These are phyloP conservation scores for Russula sp. DNA, from an alignment of 768 basidiomycete genomes.

Conservation along the genomic window DNA sequence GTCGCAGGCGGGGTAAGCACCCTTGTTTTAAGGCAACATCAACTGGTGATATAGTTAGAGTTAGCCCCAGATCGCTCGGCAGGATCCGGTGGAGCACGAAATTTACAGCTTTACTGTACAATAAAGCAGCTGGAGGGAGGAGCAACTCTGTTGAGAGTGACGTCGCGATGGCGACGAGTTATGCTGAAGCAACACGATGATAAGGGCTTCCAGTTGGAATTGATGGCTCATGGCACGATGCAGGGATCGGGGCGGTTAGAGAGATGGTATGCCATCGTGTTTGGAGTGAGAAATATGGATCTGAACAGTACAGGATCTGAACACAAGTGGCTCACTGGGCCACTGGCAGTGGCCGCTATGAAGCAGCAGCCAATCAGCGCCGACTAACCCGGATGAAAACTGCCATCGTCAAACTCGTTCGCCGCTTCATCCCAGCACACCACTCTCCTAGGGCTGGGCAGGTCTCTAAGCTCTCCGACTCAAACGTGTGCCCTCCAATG, in stretches of 20 bases:
- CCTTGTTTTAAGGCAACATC: not conserved
- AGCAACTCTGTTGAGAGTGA: not conserved
- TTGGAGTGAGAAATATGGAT: not conserved
- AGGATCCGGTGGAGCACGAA: not conserved
- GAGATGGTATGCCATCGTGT: slow-evolving; percentile 8
- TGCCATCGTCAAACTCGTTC: slow-evolving; percentile 67
- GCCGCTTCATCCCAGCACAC: slow-evolving; percentile 78
- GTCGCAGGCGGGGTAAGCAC: not conserved
- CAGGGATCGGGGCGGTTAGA: not conserved
- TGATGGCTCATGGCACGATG: not conserved
- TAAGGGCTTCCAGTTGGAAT: not conserved
- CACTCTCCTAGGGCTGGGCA: slow-evolving; percentile 70
- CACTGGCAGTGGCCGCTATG: slow-evolving; percentile 49
- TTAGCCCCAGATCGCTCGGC: slow-evolving; percentile 6
- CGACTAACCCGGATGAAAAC: slow-evolving; percentile 57
- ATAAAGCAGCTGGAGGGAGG: too few species aligned
- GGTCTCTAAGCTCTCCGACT: slow-evolving; percentile 83
- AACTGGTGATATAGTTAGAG: not conserved
- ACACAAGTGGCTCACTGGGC: too few species aligned
- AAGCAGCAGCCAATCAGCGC: slow-evolving; percentile 46
- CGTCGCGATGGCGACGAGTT: slow-evolving; percentile 10
- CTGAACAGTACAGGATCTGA: too few species aligned
- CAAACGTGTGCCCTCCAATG: slow-evolving; percentile 73
- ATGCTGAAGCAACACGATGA: slow-evolving; percentile 7
- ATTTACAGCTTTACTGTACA: too few species aligned